Conservation (phyloP, 1,284 basidiomycete species). For the Cryptococcus floricola region DNA sequence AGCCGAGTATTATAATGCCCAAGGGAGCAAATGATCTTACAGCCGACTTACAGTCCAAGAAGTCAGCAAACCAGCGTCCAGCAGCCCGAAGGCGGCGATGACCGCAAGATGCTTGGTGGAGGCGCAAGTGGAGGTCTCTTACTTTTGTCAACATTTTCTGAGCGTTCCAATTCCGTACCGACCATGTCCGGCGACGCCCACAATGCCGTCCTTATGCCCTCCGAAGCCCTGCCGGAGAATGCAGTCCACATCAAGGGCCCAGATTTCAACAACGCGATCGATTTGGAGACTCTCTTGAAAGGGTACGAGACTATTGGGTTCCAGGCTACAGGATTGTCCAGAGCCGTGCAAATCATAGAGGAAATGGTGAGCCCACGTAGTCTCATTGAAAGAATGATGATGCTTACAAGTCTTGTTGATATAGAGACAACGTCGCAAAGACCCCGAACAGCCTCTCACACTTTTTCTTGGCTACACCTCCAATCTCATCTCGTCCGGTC, state of each 20-base stretch:
- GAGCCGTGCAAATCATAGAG: slow-evolving; percentile 61
- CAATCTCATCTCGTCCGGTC: slow-evolving; percentile 94
- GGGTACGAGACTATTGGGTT: slow-evolving; percentile 91
- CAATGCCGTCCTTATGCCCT: slow-evolving; percentile 70
- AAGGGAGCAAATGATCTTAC: no score
- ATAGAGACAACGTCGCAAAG: slow-evolving; percentile 38
- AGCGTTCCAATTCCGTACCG: not conserved
- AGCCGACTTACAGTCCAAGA: no score
- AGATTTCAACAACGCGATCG: slow-evolving; percentile 69
- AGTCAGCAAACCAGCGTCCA: no score
- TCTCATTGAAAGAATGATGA: not conserved
- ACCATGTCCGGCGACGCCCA: slow-evolving; percentile 31
- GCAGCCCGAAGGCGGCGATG: no score
- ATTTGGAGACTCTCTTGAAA: slow-evolving; percentile 67
- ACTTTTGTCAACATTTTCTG: no score
- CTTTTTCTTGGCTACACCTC: slow-evolving; percentile 98
- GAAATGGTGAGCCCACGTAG: slow-evolving; percentile 45
- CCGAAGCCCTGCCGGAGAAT: slow-evolving; percentile 68
- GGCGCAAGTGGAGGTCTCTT: no score
- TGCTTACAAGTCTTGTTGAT: not conserved
- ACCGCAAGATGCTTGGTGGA: no score
- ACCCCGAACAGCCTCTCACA: slow-evolving; percentile 51
- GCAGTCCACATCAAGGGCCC: slow-evolving; percentile 80
- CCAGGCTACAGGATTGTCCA: slow-evolving; percentile 85
- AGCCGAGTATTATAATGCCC: no score